Evolutionary conservation across 345 rosid genomes (phyloP), one percentile per base, ranked within the genome.

Genomic region (Melastoma malabathricum): DNA sequence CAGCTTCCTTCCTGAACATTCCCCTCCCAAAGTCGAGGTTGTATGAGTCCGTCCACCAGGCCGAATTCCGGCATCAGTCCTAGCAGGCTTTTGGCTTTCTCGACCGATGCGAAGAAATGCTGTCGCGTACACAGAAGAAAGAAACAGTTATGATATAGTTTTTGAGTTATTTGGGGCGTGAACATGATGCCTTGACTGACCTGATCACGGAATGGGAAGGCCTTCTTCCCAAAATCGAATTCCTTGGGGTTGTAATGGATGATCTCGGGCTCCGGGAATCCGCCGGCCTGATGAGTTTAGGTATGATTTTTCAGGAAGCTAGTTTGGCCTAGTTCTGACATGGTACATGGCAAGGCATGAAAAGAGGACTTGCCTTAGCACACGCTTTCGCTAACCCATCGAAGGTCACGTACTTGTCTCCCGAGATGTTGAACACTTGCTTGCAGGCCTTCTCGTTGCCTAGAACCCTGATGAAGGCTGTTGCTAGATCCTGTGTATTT

Each of bases 141-240:
- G 54, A 19, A 57, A 25, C 3, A 29, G 15, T 19, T 41, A 38
- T 13, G 27, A 29, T 8, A 5, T 6, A n/a, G 16, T 43, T 31
- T n/a, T 14, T 13, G 17, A 43, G 8, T 47, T 25, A n/a, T n/a
- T n/a, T n/a, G n/a, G n/a, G n/a, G n/a, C n/a, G n/a, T n/a, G n/a
- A n/a, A n/a, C n/a, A n/a, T n/a, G n/a, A n/a, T n/a, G n/a, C n/a
- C n/a, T n/a, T n/a, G n/a, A n/a, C n/a, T 67, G 77, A 84, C 98
- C 96, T 82, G 93, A 59, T 92, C 96, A 12, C 98, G 85, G 86
- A 87, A 92, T 44, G 96, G 98, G 67, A 92, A 92, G 10, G 98
- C 82, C 69, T 92, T 87, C 88, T 92, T 92, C 65, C 96, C 98
- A 18, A 84, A 84, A 64, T 92, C 95, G 15, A 82, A 92, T 18